These are phyloP conservation scores for Septoria petroselini DNA, from an alignment of 2,329 filamentous ascomycete species.

Conservation along the genomic window DNA sequence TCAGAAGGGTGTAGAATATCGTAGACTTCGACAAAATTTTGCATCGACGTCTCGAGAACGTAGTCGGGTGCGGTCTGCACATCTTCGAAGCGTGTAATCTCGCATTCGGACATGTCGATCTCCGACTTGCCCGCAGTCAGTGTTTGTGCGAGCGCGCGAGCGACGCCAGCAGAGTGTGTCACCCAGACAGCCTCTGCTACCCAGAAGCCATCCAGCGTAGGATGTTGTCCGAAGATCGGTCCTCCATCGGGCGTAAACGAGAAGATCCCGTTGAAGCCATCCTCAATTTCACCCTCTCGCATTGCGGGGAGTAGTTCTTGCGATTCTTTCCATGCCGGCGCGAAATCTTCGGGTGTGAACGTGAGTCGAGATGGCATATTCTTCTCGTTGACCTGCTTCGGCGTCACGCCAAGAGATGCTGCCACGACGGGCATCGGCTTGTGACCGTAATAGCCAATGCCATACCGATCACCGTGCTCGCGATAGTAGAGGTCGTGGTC, in stretches of 20 bases:
- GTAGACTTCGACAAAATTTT: conserved; percentile 64
- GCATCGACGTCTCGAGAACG: conserved; percentile 57
- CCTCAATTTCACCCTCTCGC: conserved; percentile 50
- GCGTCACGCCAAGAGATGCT: conserved; percentile 53
- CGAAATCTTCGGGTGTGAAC: conserved; percentile 60
- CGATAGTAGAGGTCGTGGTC: conserved; percentile 64
- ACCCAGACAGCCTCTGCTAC: conserved; percentile 67
- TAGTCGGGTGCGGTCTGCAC: conserved; percentile 57
- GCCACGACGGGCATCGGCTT: conserved; percentile 60
- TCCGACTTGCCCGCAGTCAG: conserved; percentile 56
- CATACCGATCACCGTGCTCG: conserved; percentile 61
- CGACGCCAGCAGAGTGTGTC: conserved; percentile 62
- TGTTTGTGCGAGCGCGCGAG: conserved; percentile 58
- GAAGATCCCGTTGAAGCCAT: conserved; percentile 65
- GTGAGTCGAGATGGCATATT: conserved; percentile 62
- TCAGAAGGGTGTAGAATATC: conserved; percentile 62
- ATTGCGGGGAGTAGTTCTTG: conserved; percentile 55
- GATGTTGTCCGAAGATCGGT: conserved; percentile 57
- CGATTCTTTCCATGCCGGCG: conserved; percentile 57
- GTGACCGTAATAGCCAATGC: conserved; percentile 64
- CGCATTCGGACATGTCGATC: conserved; percentile 59
- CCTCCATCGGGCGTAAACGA: conserved; percentile 65
- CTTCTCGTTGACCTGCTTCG: conserved; percentile 54
- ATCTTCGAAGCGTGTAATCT: conserved; percentile 60
- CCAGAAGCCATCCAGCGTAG: conserved; percentile 59